Percentiles rank a stretch among this genome's conserved stretches.
Evolutionary conservation across 805 yeast genomes (phyloP).

Genomic region (Debaryomyces maramus): DNA sequence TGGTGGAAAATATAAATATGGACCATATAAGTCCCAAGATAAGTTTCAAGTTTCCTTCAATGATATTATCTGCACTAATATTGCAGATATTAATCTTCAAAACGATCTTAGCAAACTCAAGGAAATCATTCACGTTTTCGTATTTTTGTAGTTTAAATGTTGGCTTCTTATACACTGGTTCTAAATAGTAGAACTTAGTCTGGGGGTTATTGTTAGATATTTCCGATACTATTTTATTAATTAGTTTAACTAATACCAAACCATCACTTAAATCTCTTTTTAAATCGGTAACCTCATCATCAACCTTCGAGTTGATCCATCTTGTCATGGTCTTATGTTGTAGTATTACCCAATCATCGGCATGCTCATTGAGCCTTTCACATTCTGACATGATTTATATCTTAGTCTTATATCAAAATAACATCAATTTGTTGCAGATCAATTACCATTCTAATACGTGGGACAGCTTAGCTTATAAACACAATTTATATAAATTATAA

Average conservation of each 20-base stretch:
- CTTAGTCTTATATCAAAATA: too few relatives aligned
- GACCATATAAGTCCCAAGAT: slow-evolving; percentile 52
- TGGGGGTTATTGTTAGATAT: slow-evolving; percentile 15
- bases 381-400: too few relatives aligned
- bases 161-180: slow-evolving; percentile 38
- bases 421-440: too few relatives aligned
- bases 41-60: slow-evolving; percentile 48
- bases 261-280: slow-evolving; percentile 42
- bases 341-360: slow-evolving; percentile 38
- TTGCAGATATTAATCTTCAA: slow-evolving; percentile 41
- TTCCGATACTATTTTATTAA: slow-evolving; percentile 32
- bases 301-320: slow-evolving; percentile 48
- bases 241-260: slow-evolving; percentile 34
- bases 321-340: slow-evolving; percentile 51
- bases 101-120: slow-evolving; percentile 42
- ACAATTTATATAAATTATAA: too few relatives aligned
- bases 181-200: slow-evolving; percentile 23
- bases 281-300: slow-evolving; percentile 17
- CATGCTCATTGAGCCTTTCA: too few relatives aligned
- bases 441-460: too few relatives aligned
- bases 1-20: slow-evolving; percentile 42
- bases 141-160: slow-evolving; percentile 43
- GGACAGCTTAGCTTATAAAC: too few relatives aligned
- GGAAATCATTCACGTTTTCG: slow-evolving; percentile 46
- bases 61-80: slow-evolving; percentile 51